phyloP scores from a whole-genome alignment of 2,329 filamentous ascomycete genomes.

The Sporothrix pallida region DNA sequence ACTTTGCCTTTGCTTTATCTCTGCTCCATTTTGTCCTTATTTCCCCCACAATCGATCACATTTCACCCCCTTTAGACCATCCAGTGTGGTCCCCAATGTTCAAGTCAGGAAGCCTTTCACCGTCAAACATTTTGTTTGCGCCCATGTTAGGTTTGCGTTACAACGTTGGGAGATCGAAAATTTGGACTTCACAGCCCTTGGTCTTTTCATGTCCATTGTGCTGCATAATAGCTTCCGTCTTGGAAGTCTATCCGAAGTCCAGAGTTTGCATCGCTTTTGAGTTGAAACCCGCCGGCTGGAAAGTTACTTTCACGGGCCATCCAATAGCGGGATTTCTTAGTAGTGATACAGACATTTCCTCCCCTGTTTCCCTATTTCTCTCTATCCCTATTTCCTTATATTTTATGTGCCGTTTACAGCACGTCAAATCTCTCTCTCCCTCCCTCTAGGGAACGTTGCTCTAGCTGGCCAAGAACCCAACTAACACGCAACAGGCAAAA shows the following conservation, averaged over 20 bases:
- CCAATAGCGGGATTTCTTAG: slow-evolving; percentile 90
- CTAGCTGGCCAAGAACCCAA: slow-evolving; percentile 10
- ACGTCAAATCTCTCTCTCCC: background rate
- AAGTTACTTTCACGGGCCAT: slow-evolving; percentile 55
- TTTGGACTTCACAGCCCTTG: slow-evolving; percentile 69
- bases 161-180: slow-evolving; percentile 93
- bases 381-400: slow-evolving; percentile 28
- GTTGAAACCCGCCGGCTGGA: slow-evolving; percentile 82
- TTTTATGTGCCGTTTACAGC: slow-evolving; percentile 40
- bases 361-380: slow-evolving; percentile 38
- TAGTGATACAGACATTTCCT: slow-evolving; percentile 83
- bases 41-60: slow-evolving; percentile 26
- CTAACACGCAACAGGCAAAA: slow-evolving; percentile 67
- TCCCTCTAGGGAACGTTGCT: background rate
- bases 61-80: slow-evolving; percentile 39
- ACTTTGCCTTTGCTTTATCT: slow-evolving; percentile 16
- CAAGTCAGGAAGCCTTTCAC: slow-evolving; percentile 84
- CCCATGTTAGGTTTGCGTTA: slow-evolving; percentile 93
- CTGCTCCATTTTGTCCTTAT: slow-evolving; percentile 27
- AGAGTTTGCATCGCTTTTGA: slow-evolving; percentile 86
- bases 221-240: slow-evolving; percentile 81
- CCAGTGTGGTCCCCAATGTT: slow-evolving; percentile 62
- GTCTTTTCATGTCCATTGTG: slow-evolving; percentile 68
- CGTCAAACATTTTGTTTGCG: slow-evolving; percentile 47
- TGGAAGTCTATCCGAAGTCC: slow-evolving; percentile 79